Evolutionary conservation across 108 stramenopile species (phyloP).

Genomic region (Nitzschia sp.): DNA sequence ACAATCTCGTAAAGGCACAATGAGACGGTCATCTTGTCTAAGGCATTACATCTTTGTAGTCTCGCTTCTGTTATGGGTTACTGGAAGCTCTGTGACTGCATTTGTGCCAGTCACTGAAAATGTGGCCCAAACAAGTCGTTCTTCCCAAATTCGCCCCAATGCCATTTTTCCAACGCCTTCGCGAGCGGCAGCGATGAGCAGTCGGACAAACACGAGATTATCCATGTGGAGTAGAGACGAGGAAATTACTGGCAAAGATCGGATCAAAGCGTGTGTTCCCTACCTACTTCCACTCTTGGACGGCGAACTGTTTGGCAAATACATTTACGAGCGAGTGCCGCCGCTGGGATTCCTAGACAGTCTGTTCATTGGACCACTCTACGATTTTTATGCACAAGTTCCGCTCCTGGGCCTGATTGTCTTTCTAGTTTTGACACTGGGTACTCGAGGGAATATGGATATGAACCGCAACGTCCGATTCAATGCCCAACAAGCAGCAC

Average conservation of each 20-base stretch:
- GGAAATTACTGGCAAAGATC: constrained; percentile 38
- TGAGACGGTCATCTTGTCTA: no score
- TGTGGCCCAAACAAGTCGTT: no score
- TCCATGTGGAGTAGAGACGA: constrained; percentile 43
- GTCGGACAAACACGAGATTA: neutral
- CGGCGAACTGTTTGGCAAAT: constrained; percentile 71
- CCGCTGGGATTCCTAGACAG: constrained; percentile 61
- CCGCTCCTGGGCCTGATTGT: constrained; percentile 66
- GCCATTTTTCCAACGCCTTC: no score
- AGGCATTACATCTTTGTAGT: no score
- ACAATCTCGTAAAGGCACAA: no score
- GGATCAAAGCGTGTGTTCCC: constrained; percentile 50
- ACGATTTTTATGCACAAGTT: constrained; percentile 39
- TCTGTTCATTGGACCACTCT: constrained; percentile 59
- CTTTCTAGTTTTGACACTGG: constrained; percentile 68
- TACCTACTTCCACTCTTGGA: constrained; percentile 54
- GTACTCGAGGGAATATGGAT: constrained; percentile 53
- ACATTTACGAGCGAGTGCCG: constrained; percentile 77
- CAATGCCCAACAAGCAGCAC: constrained; percentile 82
- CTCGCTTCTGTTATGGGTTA: neutral
- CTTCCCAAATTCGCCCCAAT: no score
- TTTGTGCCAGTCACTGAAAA: neutral
- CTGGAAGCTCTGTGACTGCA: neutral
- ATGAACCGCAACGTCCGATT: constrained; percentile 71
- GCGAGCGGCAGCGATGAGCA: no score